These are phyloP conservation scores for Schrenkiella parvula DNA, from an alignment of 345 rosid species.

Conservation along the genomic window DNA sequence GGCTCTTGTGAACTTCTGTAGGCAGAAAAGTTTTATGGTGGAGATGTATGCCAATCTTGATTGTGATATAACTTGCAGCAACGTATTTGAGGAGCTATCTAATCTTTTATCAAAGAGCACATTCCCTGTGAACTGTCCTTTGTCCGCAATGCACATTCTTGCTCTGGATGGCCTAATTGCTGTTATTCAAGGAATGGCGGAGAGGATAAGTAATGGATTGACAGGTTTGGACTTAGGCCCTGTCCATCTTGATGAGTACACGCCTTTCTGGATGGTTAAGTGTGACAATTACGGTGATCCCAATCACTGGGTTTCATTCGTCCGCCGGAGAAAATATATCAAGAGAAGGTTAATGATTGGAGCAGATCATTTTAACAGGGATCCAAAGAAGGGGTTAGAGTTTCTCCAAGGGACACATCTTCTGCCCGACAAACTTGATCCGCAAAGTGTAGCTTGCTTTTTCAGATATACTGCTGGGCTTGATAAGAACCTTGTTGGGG, in stretches of 20 bases:
- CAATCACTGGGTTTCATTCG: constrained; percentile 87
- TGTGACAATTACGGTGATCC: constrained; percentile 85
- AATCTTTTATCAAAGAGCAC: constrained; percentile 95
- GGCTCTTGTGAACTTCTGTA: constrained; percentile 96
- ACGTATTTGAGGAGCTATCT: constrained; percentile 95
- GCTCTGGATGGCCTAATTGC: constrained; percentile 95
- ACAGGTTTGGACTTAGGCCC: constrained; percentile 63
- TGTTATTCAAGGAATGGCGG: constrained; percentile 99
- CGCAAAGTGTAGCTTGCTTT: constrained; percentile 99
- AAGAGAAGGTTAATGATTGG: constrained; percentile 99
- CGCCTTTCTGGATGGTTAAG: constrained; percentile 97
- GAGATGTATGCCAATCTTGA: constrained; percentile 99
- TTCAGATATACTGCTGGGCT: constrained; percentile 96
- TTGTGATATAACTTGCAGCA: constrained; percentile 97
- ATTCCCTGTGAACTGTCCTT: constrained; percentile 94
- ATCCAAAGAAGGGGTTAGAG: constrained; percentile 97
- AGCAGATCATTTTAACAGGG: constrained; percentile 99
- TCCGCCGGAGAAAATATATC: constrained; percentile 82
- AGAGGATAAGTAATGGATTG: constrained; percentile 78
- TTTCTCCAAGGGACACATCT: constrained; percentile 99
- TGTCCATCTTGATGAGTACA: constrained; percentile 79
- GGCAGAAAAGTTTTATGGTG: constrained; percentile 98
- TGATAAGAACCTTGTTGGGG: constrained; percentile 98
- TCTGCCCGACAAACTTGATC: constrained; percentile 96
- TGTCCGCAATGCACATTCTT: constrained; percentile 96